phyloP scores from a whole-genome alignment of 169 alveolate genomes.

The Plasmodium coatneyi region DNA sequence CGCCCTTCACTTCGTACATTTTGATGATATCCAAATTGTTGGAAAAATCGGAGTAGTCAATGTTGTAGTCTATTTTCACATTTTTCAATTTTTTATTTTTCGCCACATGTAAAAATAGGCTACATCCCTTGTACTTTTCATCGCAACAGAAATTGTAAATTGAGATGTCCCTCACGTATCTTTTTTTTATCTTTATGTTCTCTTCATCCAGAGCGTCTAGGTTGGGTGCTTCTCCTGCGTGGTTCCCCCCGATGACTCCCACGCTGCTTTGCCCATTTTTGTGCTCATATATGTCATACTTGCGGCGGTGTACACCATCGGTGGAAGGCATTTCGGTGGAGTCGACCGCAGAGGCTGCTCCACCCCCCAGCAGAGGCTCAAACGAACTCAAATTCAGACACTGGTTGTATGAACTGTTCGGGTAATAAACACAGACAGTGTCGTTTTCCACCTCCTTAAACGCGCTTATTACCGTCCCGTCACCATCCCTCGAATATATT shows the following conservation, averaged over 20 bases:
- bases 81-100: constrained; percentile 49
- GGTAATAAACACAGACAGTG: constrained; percentile 54
- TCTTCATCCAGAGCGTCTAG: constrained; percentile 29
- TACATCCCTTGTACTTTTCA: constrained; percentile 62
- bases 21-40: constrained; percentile 54
- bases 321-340: background rate
- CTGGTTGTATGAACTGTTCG: constrained; percentile 58
- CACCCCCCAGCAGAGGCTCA: background rate
- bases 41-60: constrained; percentile 30
- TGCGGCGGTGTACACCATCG: background rate
- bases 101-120: constrained; percentile 39
- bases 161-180: constrained; percentile 61
- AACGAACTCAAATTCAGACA: constrained; percentile 18
- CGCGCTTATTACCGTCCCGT: constrained; percentile 7
- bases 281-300: constrained; percentile 36
- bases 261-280: background rate
- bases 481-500: constrained; percentile 15
- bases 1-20: constrained; percentile 41
- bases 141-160: constrained; percentile 64
- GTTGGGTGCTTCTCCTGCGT: background rate
- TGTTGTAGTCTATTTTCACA: constrained; percentile 40
- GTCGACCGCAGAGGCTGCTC: background rate
- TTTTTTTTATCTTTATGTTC: constrained; percentile 50
- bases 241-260: background rate
- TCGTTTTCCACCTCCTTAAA: constrained; percentile 51